phyloP scores from a whole-genome alignment of 1,284 basidiomycete genomes.

The Tremellales sp. region DNA sequence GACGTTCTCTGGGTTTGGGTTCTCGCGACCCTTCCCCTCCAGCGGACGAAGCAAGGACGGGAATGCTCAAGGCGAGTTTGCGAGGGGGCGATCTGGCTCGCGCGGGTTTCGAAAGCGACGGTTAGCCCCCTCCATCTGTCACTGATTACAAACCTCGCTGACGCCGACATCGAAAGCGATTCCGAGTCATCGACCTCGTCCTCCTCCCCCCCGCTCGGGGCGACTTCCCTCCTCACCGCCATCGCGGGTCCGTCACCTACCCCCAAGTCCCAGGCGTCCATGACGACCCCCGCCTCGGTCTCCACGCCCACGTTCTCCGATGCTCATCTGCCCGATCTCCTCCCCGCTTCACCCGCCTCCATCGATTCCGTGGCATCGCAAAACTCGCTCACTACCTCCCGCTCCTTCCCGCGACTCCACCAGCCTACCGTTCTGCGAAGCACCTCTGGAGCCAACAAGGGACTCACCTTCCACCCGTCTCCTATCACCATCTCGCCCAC shows the following conservation, averaged over 20 bases:
- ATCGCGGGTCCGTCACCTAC: constrained; percentile 4
- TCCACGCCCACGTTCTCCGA: not conserved
- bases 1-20: too few species aligned
- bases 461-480: constrained; percentile 17
- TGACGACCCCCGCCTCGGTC: not conserved
- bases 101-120: not conserved
- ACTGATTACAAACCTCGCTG: not conserved
- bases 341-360: not conserved
- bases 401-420: constrained; percentile 14
- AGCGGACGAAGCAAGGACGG: not conserved
- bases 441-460: constrained; percentile 18
- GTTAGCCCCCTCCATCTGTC: not conserved
- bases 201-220: constrained; percentile 16
- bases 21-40: too few species aligned
- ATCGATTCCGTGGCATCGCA: not conserved
- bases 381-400: constrained; percentile 2
- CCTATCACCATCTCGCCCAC: constrained; percentile 6
- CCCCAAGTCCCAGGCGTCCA: constrained; percentile 2
- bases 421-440: constrained; percentile 23
- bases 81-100: not conserved
- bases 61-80: not conserved
- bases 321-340: constrained; percentile 1
- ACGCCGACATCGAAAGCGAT: constrained; percentile 2
- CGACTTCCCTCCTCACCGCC: constrained; percentile 16
- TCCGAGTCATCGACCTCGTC: constrained; percentile 17